Evolutionary conservation across 139 green algal genomes (phyloP), one percentile per base, ranked within the genome.

Genomic region (Chlamydomonas sphaeroides): DNA sequence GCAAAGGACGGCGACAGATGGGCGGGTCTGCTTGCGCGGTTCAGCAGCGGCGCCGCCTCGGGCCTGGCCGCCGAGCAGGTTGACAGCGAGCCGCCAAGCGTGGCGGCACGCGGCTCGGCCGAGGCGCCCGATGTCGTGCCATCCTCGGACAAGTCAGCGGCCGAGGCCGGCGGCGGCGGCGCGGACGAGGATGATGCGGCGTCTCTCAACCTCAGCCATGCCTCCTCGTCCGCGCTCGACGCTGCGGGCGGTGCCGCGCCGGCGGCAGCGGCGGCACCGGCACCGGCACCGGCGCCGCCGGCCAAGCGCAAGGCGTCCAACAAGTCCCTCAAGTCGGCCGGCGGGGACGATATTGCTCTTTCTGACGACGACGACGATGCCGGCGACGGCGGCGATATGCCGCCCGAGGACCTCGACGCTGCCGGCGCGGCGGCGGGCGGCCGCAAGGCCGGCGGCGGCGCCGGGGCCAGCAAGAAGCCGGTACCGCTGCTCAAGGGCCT

Each of bases 381-480:
- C n/a, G 45, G 45, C 45, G 45, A 53, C 45, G 45, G 14, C 45
- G 45, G 45, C 11, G 45, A 53, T 14, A 10, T 53, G 45, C 45
- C 68, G 6, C 74, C 72, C 5, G 74, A 68, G 20, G 38, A 80
- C 74, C 32, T 80, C 41, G 39, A 80, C 20, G 38, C 74, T 5
- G 38, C 33, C 32, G 35, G 17, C n/a, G 45, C 45, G 14, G 21
- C 56, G 56, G 56, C 56, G 56, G 18, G 56, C 51, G 20, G 51
- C 45, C 14, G 11, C 45, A 53, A 53, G 14, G 45, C 45, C 4
- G 56, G 56, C 56, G 56, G 18, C 56, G 25, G 56, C 25, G 10
- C n/a, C 23, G 49, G 49, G 6, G 18, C 49, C 18, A 17, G 49
- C 56, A 33, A 23, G 25, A 63, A 32, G 33, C 56, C n/a, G n/a